These are phyloP conservation scores for Trichoderma endophyticum DNA, from an alignment of 2,329 filamentous ascomycete genomes.

Conservation along the genomic window DNA sequence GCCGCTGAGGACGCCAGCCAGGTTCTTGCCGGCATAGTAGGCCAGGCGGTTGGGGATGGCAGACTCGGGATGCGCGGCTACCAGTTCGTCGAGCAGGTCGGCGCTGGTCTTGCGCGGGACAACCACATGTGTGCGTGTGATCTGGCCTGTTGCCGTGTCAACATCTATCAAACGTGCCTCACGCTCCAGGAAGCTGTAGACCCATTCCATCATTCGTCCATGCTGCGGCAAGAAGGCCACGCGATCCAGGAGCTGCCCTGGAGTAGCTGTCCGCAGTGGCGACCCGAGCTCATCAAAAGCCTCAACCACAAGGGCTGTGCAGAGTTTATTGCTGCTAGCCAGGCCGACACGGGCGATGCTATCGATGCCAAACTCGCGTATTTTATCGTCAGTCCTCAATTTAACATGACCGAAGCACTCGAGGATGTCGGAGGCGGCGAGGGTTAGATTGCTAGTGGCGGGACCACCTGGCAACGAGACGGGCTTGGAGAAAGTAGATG, in stretches of 20 bases:
- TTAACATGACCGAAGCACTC: neutral
- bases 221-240: neutral
- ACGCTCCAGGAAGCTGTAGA: neutral
- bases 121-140: neutral
- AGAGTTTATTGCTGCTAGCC: neutral
- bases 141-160: neutral
- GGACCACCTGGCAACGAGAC: neutral
- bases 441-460: neutral
- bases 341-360: neutral
- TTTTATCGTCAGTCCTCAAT: neutral
- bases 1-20: conserved; percentile 32
- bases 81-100: neutral
- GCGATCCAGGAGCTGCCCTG: neutral
- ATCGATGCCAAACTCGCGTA: neutral
- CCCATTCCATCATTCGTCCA: neutral
- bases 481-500: neutral
- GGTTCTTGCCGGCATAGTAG: conserved; percentile 26
- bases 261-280: neutral
- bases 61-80: neutral
- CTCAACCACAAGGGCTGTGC: neutral
- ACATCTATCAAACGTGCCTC: neutral
- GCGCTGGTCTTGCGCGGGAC: neutral
- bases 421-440: neutral
- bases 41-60: conserved; percentile 21
- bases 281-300: neutral